A percentile compares a stretch with the other conserved stretches of the same genome.
These are phyloP conservation scores for Gelatoporia subvermispora DNA, from an alignment of 768 basidiomycete genomes.

Conservation along the genomic window DNA sequence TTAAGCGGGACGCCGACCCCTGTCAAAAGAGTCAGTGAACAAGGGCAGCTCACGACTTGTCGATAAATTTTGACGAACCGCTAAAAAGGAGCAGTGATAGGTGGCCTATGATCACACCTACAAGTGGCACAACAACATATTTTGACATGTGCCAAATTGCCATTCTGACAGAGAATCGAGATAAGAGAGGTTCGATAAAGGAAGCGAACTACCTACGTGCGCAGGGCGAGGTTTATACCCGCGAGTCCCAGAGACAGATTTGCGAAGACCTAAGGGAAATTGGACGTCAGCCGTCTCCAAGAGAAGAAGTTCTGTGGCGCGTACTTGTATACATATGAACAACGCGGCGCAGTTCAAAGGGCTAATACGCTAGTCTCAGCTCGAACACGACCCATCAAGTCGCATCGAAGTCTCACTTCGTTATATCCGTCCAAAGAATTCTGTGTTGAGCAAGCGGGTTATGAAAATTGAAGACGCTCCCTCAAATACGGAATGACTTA, in stretches of 20 bases:
- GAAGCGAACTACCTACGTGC: constrained; percentile 29
- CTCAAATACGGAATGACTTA: constrained; percentile 17
- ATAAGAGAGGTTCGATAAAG: neutral
- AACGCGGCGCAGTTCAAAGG: constrained; percentile 39
- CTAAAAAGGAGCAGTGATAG: constrained; percentile 70
- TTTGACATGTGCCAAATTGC: constrained; percentile 61
- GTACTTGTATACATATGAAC: constrained; percentile 44
- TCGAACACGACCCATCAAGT: neutral
- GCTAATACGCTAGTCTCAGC: constrained; percentile 15
- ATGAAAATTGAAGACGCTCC: neutral
- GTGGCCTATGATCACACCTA: constrained; percentile 57
- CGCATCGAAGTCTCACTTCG: constrained; percentile 16
- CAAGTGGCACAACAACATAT: constrained; percentile 44
- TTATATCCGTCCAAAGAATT: constrained; percentile 34
- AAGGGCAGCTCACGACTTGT: no score
- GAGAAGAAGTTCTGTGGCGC: no score
- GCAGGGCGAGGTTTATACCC: constrained; percentile 42
- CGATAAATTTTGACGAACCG: constrained; percentile 11
- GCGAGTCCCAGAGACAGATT: constrained; percentile 40
- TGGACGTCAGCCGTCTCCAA: no score
- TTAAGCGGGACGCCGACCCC: no score
- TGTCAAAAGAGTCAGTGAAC: no score
- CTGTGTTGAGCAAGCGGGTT: constrained; percentile 10
- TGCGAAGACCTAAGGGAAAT: constrained; percentile 41
- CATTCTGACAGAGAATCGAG: constrained; percentile 24